Conservation (phyloP, 495 filamentous ascomycete genomes). For the Penicillium flavigenum region DNA sequence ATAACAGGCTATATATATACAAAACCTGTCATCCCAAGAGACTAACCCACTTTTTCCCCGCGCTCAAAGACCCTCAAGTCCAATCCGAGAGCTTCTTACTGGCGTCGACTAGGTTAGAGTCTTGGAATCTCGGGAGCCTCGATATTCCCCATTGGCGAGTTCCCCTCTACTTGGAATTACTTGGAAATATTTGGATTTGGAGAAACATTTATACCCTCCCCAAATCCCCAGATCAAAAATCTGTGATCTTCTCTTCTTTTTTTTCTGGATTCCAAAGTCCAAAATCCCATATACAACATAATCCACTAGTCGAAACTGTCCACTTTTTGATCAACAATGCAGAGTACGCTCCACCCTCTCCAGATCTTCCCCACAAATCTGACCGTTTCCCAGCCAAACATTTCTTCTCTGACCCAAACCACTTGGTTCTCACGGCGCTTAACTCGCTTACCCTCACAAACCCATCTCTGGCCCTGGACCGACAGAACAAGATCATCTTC, state of each 20-base stretch:
- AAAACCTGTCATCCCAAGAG: not conserved
- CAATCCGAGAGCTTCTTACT: conserved; percentile 9
- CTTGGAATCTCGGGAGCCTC: not conserved
- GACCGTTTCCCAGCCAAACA: conserved; percentile 61
- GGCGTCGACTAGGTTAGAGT: not conserved
- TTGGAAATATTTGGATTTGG: not conserved
- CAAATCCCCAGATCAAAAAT: not conserved
- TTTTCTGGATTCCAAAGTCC: not conserved
- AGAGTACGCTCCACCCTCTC: conserved; percentile 21
- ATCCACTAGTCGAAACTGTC: conserved; percentile 2
- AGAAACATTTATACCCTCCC: conserved; percentile 3
- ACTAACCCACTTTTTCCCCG: conserved; percentile 33
- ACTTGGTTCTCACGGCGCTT: conserved; percentile 77
- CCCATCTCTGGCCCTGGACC: conserved; percentile 78
- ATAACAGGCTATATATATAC: not conserved
- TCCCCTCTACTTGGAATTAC: not conserved
- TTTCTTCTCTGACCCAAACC: conserved; percentile 83
- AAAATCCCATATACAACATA: not conserved
- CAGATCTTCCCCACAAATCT: conserved; percentile 13
- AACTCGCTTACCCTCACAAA: conserved; percentile 78
- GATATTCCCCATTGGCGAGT: not conserved
- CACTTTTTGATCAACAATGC: conserved; percentile 25
- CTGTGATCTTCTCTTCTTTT: not conserved
- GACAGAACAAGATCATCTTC: conserved; percentile 83
- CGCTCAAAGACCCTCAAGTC: conserved; percentile 10